A percentile compares a stretch with the other conserved stretches of the same genome.
Evolutionary conservation across 768 basidiomycete species (phyloP).

Genomic region (Terana coerulea): DNA sequence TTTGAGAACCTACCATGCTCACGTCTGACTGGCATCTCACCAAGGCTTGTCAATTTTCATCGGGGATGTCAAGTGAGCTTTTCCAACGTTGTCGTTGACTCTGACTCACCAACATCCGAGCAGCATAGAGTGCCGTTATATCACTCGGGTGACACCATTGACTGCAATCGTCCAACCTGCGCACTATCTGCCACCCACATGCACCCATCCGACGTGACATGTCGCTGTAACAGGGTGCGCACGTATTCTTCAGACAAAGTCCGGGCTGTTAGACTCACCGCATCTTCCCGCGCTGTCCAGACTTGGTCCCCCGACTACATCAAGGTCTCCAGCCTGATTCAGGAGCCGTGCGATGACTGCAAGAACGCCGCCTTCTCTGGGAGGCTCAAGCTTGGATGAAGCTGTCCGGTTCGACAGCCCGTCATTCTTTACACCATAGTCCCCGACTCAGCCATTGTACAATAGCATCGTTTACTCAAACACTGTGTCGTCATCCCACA

Average conservation of each 20-base stretch:
- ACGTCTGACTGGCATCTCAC: background rate
- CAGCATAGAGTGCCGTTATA: constrained; percentile 66
- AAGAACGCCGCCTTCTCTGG: constrained; percentile 24
- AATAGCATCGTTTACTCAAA: too few relatives aligned
- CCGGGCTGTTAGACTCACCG: too few relatives aligned
- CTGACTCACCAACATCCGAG: background rate
- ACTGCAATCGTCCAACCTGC: constrained; percentile 52
- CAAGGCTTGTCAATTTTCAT: constrained; percentile 24
- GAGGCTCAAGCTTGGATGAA: constrained; percentile 15
- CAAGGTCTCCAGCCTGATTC: constrained; percentile 62
- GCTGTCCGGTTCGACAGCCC: background rate
- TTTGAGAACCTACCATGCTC: background rate
- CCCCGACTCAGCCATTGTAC: background rate
- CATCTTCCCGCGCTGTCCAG: constrained; percentile 11
- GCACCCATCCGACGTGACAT: constrained; percentile 54
- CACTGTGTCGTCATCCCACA: too few relatives aligned
- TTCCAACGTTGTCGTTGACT: constrained; percentile 1
- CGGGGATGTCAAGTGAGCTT: constrained; percentile 23
- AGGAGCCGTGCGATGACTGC: constrained; percentile 59
- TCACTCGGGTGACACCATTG: constrained; percentile 54
- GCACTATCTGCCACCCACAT: constrained; percentile 52
- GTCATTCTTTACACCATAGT: background rate
- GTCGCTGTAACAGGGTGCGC: constrained; percentile 46
- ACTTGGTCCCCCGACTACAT: constrained; percentile 42
- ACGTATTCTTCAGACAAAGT: too few relatives aligned